Conservation (phyloP, 176 grass and related monocot species). For the Calamus simplicifolius region DNA sequence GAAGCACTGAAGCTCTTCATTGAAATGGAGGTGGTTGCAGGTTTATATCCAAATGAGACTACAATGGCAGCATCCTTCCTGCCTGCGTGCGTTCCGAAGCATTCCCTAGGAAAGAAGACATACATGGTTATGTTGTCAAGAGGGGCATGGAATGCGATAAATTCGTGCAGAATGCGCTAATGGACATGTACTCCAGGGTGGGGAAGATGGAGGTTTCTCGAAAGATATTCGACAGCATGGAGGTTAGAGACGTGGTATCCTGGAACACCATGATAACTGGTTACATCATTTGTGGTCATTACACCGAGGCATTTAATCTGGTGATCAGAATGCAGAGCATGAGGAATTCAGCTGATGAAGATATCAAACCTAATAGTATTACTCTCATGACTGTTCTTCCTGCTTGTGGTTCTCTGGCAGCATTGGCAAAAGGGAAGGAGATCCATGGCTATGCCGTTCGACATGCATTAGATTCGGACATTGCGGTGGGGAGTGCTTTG, state of each 20-base stretch:
- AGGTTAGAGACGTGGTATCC: constrained; percentile 55
- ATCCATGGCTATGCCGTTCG: constrained; percentile 67
- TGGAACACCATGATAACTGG: constrained; percentile 91
- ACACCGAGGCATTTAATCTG: constrained; percentile 54
- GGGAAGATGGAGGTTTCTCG: constrained; percentile 59
- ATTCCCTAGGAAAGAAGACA: constrained; percentile 53
- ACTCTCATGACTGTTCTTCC: constrained; percentile 87
- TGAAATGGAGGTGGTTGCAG: constrained; percentile 43
- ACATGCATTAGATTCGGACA: constrained; percentile 40
- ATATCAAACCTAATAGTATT: constrained; percentile 46
- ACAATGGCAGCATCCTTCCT: constrained; percentile 68
- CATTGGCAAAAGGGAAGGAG: constrained; percentile 75
- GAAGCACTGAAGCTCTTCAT: constrained; percentile 62
- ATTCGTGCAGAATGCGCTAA: constrained; percentile 95
- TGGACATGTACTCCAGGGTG: constrained; percentile 90
- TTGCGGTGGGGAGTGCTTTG: constrained; percentile 69
- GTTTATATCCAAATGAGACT: constrained; percentile 63
- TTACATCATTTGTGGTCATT: constrained; percentile 37
- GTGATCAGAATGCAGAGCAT: constrained; percentile 46
- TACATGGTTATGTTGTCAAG: constrained; percentile 86
- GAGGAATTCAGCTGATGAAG: background rate
- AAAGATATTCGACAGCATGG: constrained; percentile 49
- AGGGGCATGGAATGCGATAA: constrained; percentile 60
- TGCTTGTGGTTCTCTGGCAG: constrained; percentile 53
- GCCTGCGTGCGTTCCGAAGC: constrained; percentile 55